phyloP scores from a whole-genome alignment of 1,139 yeast genomes.

The Zygosaccharomyces pseudobailii region DNA sequence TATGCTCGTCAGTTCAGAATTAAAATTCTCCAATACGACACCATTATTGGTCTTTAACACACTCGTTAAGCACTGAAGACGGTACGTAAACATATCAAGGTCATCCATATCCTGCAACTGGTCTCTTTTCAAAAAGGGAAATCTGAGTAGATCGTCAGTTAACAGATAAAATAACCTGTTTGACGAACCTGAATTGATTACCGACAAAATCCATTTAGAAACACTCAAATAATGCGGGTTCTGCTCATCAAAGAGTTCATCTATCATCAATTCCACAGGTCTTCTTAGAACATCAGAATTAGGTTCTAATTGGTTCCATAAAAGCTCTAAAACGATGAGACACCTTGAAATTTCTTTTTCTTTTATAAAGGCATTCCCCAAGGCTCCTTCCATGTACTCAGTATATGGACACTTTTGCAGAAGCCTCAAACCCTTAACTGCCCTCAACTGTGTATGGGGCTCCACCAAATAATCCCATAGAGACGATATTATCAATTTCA shows the following conservation, averaged over 20 bases:
- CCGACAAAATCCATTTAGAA: slow-evolving; percentile 52
- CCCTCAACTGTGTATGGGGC: slow-evolving; percentile 33
- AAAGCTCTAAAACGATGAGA: slow-evolving; percentile 46
- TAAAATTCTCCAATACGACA: slow-evolving; percentile 43
- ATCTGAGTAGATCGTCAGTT: slow-evolving; percentile 25
- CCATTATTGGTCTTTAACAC: slow-evolving; percentile 46
- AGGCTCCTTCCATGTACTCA: slow-evolving; percentile 55
- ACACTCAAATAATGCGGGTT: slow-evolving; percentile 44
- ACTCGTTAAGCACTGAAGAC: slow-evolving; percentile 47
- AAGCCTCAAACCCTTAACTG: slow-evolving; percentile 24
- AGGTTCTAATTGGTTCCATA: slow-evolving; percentile 59
- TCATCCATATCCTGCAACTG: slow-evolving; percentile 45
- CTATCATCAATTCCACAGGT: slow-evolving; percentile 67
- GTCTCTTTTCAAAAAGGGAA: slow-evolving; percentile 22
- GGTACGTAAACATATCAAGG: slow-evolving; percentile 53
- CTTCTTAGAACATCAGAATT: slow-evolving; percentile 45
- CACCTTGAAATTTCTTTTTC: slow-evolving; percentile 39
- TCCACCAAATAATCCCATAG: slow-evolving; percentile 42
- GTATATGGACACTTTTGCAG: slow-evolving; percentile 26
- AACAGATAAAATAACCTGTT: slow-evolving; percentile 55
- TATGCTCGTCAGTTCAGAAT: slow-evolving; percentile 52
- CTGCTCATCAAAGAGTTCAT: slow-evolving; percentile 47
- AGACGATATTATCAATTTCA: slow-evolving; percentile 29
- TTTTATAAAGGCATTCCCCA: slow-evolving; percentile 45
- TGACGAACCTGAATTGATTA: slow-evolving; percentile 50